These are phyloP conservation scores for Aristolochia californica DNA, from an alignment of 164 flowering plant species.

Conservation along the genomic window DNA sequence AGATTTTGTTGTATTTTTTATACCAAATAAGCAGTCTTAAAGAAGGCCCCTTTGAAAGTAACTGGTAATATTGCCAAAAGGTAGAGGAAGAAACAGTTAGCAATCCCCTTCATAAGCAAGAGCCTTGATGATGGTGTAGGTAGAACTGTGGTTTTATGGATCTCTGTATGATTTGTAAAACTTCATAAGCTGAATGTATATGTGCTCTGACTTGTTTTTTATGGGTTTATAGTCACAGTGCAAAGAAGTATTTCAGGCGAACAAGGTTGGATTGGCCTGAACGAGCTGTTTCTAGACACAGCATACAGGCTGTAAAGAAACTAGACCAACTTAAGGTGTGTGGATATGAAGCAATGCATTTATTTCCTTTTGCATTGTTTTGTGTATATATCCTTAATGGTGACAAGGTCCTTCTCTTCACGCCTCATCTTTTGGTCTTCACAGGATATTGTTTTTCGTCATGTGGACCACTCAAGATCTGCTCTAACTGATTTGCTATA, in stretches of 20 bases:
- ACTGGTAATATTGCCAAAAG: background rate
- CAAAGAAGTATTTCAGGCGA: constrained; percentile 57
- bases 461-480: constrained; percentile 29
- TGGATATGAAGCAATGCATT: background rate
- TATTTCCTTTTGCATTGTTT: background rate
- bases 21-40: no score
- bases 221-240: constrained; percentile 32
- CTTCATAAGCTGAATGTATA: background rate
- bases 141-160: background rate
- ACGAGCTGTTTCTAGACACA: constrained; percentile 80
- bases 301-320: constrained; percentile 65
- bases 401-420: background rate
- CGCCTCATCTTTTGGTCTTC: background rate
- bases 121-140: background rate
- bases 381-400: background rate
- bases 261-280: constrained; percentile 77
- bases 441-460: constrained; percentile 50
- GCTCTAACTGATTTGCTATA: constrained; percentile 41
- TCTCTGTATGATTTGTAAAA: background rate
- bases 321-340: constrained; percentile 58
- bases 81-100: background rate
- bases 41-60: background rate
- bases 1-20: no score
- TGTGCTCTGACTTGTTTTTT: background rate
- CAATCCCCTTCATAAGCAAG: background rate